These are phyloP conservation scores for Cymbopogon citratus DNA, from an alignment of 176 grass and related monocot species.

Conservation along the genomic window DNA sequence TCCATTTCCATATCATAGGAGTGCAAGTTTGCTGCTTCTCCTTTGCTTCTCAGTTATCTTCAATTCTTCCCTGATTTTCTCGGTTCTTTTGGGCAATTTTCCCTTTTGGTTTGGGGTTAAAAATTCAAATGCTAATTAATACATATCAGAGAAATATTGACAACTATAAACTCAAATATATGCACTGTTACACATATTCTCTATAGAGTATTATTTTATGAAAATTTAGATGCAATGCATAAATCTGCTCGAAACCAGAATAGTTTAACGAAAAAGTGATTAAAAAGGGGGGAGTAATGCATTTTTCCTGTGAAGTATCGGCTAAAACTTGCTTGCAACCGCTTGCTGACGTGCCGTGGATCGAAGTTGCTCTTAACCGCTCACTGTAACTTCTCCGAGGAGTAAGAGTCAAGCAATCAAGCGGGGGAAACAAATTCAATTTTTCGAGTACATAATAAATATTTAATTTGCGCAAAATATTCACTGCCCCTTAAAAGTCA, in stretches of 20 bases:
- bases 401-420: constrained; percentile 3
- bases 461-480: background rate
- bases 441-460: background rate
- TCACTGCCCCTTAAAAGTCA: background rate
- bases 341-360: background rate
- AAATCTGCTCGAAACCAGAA: too few relatives aligned
- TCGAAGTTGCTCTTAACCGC: background rate
- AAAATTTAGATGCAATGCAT: too few relatives aligned
- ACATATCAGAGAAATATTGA: background rate
- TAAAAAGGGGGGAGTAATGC: too few relatives aligned
- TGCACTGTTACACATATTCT: too few relatives aligned
- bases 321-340: constrained; percentile 12
- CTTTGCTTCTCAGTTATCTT: background rate
- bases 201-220: too few relatives aligned
- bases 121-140: background rate
- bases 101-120: too few relatives aligned
- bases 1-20: background rate
- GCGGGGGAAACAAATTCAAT: background rate
- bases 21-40: background rate
- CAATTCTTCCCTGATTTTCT: background rate
- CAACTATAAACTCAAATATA: too few relatives aligned
- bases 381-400: background rate
- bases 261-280: too few relatives aligned
- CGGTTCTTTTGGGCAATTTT: background rate
- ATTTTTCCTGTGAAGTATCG: background rate